These are phyloP conservation scores for Saturnispora sekii DNA, from an alignment of 805 yeast genomes.

Conservation along the genomic window DNA sequence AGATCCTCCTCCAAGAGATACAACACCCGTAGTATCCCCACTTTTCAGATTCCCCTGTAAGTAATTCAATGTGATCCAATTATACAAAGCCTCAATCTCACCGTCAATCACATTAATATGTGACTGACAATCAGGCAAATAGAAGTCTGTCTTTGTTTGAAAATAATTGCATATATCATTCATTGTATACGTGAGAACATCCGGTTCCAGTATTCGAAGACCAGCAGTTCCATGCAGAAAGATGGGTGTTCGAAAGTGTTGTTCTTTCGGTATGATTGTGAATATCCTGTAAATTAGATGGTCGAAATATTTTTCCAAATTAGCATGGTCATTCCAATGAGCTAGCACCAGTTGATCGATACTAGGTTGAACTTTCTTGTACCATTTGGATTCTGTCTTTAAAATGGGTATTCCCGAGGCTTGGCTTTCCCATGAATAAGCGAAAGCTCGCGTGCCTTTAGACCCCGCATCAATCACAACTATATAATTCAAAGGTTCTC, in stretches of 20 bases:
- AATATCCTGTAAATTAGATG: conserved; percentile 39
- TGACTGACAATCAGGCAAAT: conserved; percentile 48
- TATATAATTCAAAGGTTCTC: conserved; percentile 49
- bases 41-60: conserved; percentile 37
- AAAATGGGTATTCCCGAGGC: conserved; percentile 12
- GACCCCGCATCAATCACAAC: conserved; percentile 59
- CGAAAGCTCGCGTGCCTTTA: conserved; percentile 51
- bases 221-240: conserved; percentile 67
- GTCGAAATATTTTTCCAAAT: conserved; percentile 44
- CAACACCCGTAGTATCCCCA: conserved; percentile 44
- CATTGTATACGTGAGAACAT: conserved; percentile 34
- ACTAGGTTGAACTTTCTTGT: conserved; percentile 46
- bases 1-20: conserved; percentile 59
- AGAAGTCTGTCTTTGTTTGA: conserved; percentile 37
- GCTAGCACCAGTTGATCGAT: conserved; percentile 50
- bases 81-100: conserved; percentile 55
- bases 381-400: conserved; percentile 31
- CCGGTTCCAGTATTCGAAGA: conserved; percentile 46
- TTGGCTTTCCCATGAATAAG: conserved; percentile 47
- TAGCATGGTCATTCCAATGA: conserved; percentile 37
- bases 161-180: conserved; percentile 42
- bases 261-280: conserved; percentile 47
- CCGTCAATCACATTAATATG: conserved; percentile 57
- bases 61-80: conserved; percentile 58
- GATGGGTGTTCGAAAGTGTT: conserved; percentile 54